Evolutionary conservation across 768 basidiomycete genomes (phyloP), one percentile per base, ranked within the genome.

Genomic region (Russula emetica): DNA sequence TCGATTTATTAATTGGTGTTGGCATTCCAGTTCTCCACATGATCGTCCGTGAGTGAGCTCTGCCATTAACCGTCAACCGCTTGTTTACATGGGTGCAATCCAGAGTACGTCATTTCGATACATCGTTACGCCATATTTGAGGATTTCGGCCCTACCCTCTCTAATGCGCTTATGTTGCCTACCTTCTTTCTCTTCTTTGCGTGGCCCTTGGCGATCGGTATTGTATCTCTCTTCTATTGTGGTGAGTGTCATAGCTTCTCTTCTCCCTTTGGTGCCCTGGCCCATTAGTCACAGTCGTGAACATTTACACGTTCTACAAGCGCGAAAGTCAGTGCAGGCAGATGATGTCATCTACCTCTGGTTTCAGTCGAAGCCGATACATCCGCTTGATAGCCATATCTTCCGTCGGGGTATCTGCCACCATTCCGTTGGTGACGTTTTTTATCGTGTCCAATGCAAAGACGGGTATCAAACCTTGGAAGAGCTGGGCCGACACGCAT

Each of bases 141-240:
- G 62, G 73, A 78, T 18, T 62, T 78, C 11, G 84, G 84, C 1
- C 84, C 83, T 61, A 66, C 67, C 9, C 80, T n/a, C 0, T 58
- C 74, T 0, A 69, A 73, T 1, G 79, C 77, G 65, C 71, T 60
- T 7, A 76, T 79, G 1, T 50, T 69, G 63, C 32, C 53, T 1
- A 58, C 63, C 2, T 61, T 66, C 34, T 77, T 75, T 3, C 50
- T 83, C 13, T 16, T 80, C 0, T 61, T 47, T 18, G 34, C 64
- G 18, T 72, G 68, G 69, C 72, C 75, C 2, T 5, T 69, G 24
- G 36, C 70, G 0, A 26, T 73, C 16, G 67, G 66, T 9, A 24
- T 44, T 30, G 34, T 70, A 0, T 69, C 81, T 0, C 66, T 79
- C 24, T 63, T 78, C 7, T 81, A 74, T 66, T 70, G 75, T 8